These are phyloP conservation scores for Rhodamnia argentea DNA, from an alignment of 345 rosid genomes.

Conservation along the genomic window DNA sequence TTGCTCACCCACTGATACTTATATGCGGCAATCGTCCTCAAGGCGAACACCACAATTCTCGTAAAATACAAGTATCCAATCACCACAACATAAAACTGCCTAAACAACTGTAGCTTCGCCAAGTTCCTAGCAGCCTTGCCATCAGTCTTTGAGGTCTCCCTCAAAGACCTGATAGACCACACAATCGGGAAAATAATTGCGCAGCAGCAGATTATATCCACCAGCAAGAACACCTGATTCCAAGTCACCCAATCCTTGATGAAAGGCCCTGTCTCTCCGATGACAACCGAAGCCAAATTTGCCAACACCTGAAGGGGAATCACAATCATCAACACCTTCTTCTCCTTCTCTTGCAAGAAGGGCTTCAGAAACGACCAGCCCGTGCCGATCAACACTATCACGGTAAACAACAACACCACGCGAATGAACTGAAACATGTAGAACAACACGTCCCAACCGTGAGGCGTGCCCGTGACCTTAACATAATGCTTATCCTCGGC, in stretches of 20 bases:
- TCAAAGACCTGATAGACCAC: conserved; percentile 84
- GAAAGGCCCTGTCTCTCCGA: conserved; percentile 92
- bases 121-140: conserved; percentile 91
- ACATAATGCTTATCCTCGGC: conserved; percentile 85
- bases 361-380: conserved; percentile 99
- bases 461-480: conserved; percentile 88
- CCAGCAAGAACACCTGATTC: conserved; percentile 85
- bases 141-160: conserved; percentile 85
- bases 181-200: conserved; percentile 95
- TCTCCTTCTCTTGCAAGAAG: conserved; percentile 89
- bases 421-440: conserved; percentile 87
- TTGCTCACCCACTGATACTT: conserved; percentile 94
- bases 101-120: conserved; percentile 73
- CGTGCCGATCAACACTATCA: conserved; percentile 88
- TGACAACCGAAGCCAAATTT: conserved; percentile 77
- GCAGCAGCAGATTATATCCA: conserved; percentile 89
- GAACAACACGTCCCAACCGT: conserved; percentile 89
- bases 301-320: conserved; percentile 94
- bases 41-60: conserved; percentile 79
- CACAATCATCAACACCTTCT: conserved; percentile 93
- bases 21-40: conserved; percentile 77
- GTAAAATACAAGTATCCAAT: conserved; percentile 90
- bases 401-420: conserved; percentile 78
- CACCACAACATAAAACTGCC: conserved; percentile 86
- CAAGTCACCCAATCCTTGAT: conserved; percentile 87